Base-by-base conservation (phyloP, 208 protist genomes). In the Naegleria lovaniensis region DNA sequence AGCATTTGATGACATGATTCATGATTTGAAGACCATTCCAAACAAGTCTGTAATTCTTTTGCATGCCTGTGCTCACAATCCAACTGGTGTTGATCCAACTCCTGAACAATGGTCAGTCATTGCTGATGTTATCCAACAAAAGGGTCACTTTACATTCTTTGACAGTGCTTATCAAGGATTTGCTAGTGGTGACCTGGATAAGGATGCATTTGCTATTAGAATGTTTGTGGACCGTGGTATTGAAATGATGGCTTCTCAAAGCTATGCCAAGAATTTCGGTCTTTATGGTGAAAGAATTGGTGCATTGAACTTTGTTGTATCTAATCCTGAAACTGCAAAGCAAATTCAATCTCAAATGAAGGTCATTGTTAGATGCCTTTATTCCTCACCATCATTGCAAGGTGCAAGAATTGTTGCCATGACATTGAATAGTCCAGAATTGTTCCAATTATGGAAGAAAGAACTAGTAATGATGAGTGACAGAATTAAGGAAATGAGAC, bases 51-150 rank as follows among this genome's bases (percentile, higher is more conserved):
- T 96, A 5, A 88, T 98, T 39, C 38, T 98, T 11, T 91, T 98
- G 22, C 97, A 98, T 91, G 93, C 94, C 0, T 97, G 96, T 90
- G 96, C 97, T 6, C 97, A 98, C 92, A 98, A 98, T 91, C 97
- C 97, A 86, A 98, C 97, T n/a, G 97, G 97, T 83, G 94, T 96
- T 5, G 97, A 98, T 91, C 96, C 96, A 89, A 96, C 92, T 5
- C 90, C 93, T 15, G 96, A 94, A 41, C 96, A 99, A 93, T 99
- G 98, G 98, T 90, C 93, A n/a, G 11, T 90, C 16, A 97, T 98
- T 90, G 85, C 92, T 39, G 91, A 93, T 22, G 91, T 92, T 16
- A 40, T 48, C 0, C 58, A 92, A 86, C 91, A 93, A 75, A 94
- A 92, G 84, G 88, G 91, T 0, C 95, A 94, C 29, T 93, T 97